Evolutionary conservation across 805 yeast genomes (phyloP).

Genomic region (Metschnikowia amazonensis): DNA sequence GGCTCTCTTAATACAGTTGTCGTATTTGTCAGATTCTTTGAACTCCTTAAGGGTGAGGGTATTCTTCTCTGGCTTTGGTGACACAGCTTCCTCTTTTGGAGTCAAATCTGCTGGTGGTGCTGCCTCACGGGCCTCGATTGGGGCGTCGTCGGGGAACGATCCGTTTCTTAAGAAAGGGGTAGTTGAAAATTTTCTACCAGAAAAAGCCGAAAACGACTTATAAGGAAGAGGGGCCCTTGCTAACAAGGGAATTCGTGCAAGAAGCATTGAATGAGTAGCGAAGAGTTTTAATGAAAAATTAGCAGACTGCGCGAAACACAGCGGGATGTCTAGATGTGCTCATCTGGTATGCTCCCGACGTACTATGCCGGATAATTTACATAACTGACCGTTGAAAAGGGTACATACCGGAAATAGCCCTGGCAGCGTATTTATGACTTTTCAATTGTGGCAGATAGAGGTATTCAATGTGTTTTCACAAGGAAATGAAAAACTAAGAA

Average conservation of each 20-base stretch:
- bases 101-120: neutral
- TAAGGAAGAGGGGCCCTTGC: neutral
- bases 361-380: too few species aligned
- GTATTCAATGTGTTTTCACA: too few species aligned
- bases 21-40: conserved; percentile 9
- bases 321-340: neutral
- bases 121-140: neutral
- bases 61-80: conserved; percentile 4
- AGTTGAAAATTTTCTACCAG: neutral
- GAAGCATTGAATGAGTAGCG: neutral
- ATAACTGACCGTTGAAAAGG: too few species aligned
- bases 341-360: neutral
- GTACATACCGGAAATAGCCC: too few species aligned
- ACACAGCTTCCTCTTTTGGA: neutral
- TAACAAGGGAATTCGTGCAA: neutral
- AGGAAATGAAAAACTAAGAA: too few species aligned
- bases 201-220: neutral
- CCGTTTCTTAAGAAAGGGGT: neutral
- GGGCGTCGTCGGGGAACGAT: neutral
- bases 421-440: too few species aligned
- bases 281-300: neutral
- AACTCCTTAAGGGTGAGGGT: conserved; percentile 15
- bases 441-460: too few species aligned
- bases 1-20: conserved; percentile 12
- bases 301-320: neutral